phyloP scores from a whole-genome alignment of 768 basidiomycete genomes.

The Cubamyces lactineus region DNA sequence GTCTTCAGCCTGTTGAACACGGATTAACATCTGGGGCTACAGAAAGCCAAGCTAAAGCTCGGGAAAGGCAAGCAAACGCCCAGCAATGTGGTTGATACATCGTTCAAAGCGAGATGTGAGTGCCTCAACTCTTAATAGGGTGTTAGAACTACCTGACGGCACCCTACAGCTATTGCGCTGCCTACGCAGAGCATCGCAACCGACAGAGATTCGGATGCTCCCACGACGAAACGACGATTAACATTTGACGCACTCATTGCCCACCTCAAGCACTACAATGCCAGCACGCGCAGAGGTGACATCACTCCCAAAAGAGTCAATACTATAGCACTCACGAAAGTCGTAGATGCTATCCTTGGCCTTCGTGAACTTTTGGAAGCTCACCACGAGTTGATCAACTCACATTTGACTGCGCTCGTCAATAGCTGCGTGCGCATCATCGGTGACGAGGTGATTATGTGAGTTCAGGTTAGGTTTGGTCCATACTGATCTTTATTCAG shows the following conservation, averaged over 20 bases:
- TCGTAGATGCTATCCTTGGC: slow-evolving; percentile 71
- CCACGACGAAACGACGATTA: slow-evolving; percentile 77
- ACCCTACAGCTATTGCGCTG: slow-evolving; percentile 75
- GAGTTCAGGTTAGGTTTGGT: not conserved
- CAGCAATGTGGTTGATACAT: slow-evolving; percentile 90
- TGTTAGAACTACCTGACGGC: not conserved
- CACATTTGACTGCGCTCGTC: slow-evolving; percentile 58
- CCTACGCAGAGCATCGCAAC: slow-evolving; percentile 79
- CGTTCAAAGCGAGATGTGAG: slow-evolving; percentile 93
- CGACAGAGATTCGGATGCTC: slow-evolving; percentile 57
- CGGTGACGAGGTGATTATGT: slow-evolving; percentile 70
- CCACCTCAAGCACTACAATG: slow-evolving; percentile 84
- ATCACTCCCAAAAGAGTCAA: not conserved
- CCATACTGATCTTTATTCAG: slow-evolving; percentile 42
- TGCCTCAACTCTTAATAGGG: slow-evolving; percentile 20
- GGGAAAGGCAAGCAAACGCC: slow-evolving; percentile 89
- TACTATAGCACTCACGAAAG: not conserved
- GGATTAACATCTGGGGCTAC: slow-evolving; percentile 8
- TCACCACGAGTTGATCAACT: slow-evolving; percentile 57
- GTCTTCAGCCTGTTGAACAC: not conserved
- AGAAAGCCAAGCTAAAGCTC: slow-evolving; percentile 97
- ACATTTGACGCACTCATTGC: slow-evolving; percentile 76
- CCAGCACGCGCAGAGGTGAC: slow-evolving; percentile 72
- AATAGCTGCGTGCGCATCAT: slow-evolving; percentile 71
- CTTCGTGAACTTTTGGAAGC: slow-evolving; percentile 71